phyloP scores from a whole-genome alignment of 495 filamentous ascomycete genomes.

The Wilcoxina mikolae region DNA sequence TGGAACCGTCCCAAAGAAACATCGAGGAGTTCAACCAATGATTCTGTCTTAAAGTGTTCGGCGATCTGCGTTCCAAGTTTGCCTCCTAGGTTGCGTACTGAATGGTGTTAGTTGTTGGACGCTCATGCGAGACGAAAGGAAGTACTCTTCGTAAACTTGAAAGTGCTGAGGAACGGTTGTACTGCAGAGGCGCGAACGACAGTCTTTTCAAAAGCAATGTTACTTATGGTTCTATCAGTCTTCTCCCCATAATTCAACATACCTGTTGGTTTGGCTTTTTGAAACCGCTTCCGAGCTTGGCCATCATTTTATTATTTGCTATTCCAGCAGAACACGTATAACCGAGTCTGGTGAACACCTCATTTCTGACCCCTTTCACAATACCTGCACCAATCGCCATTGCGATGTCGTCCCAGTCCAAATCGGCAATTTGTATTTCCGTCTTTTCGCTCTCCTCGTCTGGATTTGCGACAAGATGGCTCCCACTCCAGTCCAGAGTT shows the following conservation, averaged over 20 bases:
- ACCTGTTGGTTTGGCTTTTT: slow-evolving; percentile 83
- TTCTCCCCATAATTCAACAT: neutral
- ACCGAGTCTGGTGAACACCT: slow-evolving; percentile 50
- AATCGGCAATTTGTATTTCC: neutral
- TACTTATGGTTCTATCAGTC: neutral
- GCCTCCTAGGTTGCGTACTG: slow-evolving; percentile 76
- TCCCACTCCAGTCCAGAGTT: slow-evolving; percentile 60
- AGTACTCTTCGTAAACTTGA: slow-evolving; percentile 79
- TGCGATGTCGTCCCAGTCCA: slow-evolving; percentile 76
- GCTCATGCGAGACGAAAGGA: neutral
- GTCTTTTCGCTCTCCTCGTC: slow-evolving; percentile 47
- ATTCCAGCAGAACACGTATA: slow-evolving; percentile 89
- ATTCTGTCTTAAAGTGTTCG: slow-evolving; percentile 61
- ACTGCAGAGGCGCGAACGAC: slow-evolving; percentile 73
- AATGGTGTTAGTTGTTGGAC: neutral
- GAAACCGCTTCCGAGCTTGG: slow-evolving; percentile 77
- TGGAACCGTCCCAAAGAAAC: slow-evolving; percentile 66
- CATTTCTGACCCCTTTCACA: slow-evolving; percentile 54
- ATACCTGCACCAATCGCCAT: slow-evolving; percentile 79
- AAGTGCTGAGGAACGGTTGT: slow-evolving; percentile 60
- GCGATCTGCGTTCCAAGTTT: slow-evolving; percentile 82
- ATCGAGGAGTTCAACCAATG: slow-evolving; percentile 57
- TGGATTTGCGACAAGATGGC: slow-evolving; percentile 37
- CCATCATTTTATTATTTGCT: slow-evolving; percentile 84
- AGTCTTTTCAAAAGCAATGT: slow-evolving; percentile 34